Base-by-base conservation (phyloP, 2,329 filamentous ascomycete species). In the Sporothrix brunneoviolacea region DNA sequence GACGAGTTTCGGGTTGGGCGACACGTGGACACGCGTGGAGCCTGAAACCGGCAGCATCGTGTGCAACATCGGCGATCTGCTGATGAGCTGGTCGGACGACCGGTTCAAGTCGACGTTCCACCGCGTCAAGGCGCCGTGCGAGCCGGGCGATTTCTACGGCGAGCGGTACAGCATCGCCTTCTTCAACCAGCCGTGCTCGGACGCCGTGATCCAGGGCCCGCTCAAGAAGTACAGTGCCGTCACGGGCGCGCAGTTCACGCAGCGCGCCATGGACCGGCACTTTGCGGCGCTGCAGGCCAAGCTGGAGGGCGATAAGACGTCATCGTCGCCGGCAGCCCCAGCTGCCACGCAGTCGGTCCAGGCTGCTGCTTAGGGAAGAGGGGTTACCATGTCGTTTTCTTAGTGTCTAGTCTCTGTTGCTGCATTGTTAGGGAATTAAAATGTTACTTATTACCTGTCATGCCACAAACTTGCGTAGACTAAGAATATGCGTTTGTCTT, bases 41-140 rank as follows among this genome's bases (percentile, higher is more conserved):
- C 76, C 76, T 6, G 65, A 61, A 2, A 67, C 68, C 0, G 76
- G 73, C 1, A 74, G 74, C 54, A 79, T 82, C 50, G 75, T 85
- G 8, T 84, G 80, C 63, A 84, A 83, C 57, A 80, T 84, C 54
- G 82, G 82, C 4, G 81, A 85, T 60, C 66, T 84, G 49, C 68
- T 85, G 15, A 84, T 85, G 82, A 75, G 70, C 37, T 83, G 81
- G 80, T 79, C 73, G 24, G 81, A 84, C 59, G 82, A 84, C 62
- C 73, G 80, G 18, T 83, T 84, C 68, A 84, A 84, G 65, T 80
- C 74, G 36, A 83, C 80, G 0, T 79, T 82, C 48, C 82, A 84
- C 63, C 73, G 80, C 4, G 80, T 84, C 52, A 81, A 80, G 64
- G 77, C 79, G 1, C 80, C 80, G 0, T 70, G 65, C 24, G 76